A percentile compares a stretch with the other conserved stretches of the same genome.
Evolutionary conservation across 2,329 filamentous ascomycete genomes (phyloP).

Genomic region (Claviceps digitariae): DNA sequence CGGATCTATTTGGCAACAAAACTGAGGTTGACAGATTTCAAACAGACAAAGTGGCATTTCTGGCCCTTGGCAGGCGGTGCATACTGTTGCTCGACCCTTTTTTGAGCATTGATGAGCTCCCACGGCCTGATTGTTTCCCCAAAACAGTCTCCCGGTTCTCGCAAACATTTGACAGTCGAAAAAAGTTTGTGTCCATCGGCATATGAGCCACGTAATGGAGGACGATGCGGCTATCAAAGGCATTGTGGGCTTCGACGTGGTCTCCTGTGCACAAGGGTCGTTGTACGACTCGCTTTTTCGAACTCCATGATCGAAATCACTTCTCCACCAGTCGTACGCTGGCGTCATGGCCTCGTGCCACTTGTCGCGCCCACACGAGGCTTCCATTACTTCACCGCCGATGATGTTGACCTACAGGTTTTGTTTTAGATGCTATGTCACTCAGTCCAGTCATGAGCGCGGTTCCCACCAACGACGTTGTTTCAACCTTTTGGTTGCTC

Average conservation of each 20-base stretch:
- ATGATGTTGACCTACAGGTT: too few relatives aligned
- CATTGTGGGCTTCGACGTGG: slow-evolving; percentile 48
- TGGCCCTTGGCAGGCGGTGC: slow-evolving; percentile 77
- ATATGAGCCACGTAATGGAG: slow-evolving; percentile 92
- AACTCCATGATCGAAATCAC: slow-evolving; percentile 55
- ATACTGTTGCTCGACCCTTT: slow-evolving; percentile 80
- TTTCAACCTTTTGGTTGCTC: too few relatives aligned
- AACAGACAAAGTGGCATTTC: slow-evolving; percentile 87
- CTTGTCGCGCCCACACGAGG: slow-evolving; percentile 76
- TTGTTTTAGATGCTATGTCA: too few relatives aligned
- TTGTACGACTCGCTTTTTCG: too few relatives aligned
- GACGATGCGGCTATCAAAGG: slow-evolving; percentile 80
- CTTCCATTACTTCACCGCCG: slow-evolving; percentile 48
- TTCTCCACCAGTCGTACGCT: slow-evolving; percentile 89
- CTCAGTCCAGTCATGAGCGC: too few relatives aligned
- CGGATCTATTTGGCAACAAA: slow-evolving; percentile 41
- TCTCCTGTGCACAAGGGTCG: slow-evolving; percentile 22
- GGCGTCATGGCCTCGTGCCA: slow-evolving; percentile 77
- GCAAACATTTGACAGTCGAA: slow-evolving; percentile 97
- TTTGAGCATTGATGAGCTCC: slow-evolving; percentile 66
- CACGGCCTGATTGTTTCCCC: slow-evolving; percentile 72
- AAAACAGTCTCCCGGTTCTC: slow-evolving; percentile 65
- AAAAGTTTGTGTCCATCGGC: slow-evolving; percentile 93
- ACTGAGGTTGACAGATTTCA: slow-evolving; percentile 81
- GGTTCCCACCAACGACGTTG: too few relatives aligned